A percentile compares a stretch with the other conserved stretches of the same genome.
These are phyloP conservation scores for Geotrichum aggregatum DNA, from an alignment of 1,139 yeast species.

Conservation along the genomic window DNA sequence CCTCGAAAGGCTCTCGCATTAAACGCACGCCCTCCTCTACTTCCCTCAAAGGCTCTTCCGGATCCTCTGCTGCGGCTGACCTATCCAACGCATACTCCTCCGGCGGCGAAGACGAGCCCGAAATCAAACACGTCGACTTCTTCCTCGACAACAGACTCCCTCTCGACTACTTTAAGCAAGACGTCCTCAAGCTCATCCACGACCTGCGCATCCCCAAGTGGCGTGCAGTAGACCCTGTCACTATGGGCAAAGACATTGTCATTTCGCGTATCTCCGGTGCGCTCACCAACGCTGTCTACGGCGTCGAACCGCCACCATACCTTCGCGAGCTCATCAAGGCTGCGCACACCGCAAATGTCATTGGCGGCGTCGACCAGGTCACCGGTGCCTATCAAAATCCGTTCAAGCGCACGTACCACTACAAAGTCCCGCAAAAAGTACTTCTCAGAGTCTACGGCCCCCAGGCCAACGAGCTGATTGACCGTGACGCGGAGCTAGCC, in stretches of 20 bases:
- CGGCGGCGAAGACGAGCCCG: conserved; percentile 28
- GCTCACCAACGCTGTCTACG: conserved; percentile 82
- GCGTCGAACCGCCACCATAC: conserved; percentile 45
- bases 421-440: conserved; percentile 45
- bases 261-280: conserved; percentile 82
- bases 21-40: neutral
- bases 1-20: neutral
- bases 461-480: conserved; percentile 80
- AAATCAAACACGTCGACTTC: conserved; percentile 21
- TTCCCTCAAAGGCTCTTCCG: conserved; percentile 10
- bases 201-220: conserved; percentile 70
- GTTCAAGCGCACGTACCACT: conserved; percentile 29
- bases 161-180: conserved; percentile 76
- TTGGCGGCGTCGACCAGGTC: conserved; percentile 21
- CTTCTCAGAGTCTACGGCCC: conserved; percentile 86
- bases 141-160: conserved; percentile 53
- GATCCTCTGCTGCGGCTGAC: conserved; percentile 12
- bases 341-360: conserved; percentile 20
- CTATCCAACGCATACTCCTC: conserved; percentile 15
- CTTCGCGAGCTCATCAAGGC: conserved; percentile 33
- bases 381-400: conserved; percentile 18
- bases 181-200: conserved; percentile 62
- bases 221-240: conserved; percentile 46
- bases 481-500: conserved; percentile 73
- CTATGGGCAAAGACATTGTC: conserved; percentile 43